Evolutionary conservation across 768 basidiomycete genomes (phyloP), one percentile per base, ranked within the genome.

Genomic region (Tulasnella sp.): DNA sequence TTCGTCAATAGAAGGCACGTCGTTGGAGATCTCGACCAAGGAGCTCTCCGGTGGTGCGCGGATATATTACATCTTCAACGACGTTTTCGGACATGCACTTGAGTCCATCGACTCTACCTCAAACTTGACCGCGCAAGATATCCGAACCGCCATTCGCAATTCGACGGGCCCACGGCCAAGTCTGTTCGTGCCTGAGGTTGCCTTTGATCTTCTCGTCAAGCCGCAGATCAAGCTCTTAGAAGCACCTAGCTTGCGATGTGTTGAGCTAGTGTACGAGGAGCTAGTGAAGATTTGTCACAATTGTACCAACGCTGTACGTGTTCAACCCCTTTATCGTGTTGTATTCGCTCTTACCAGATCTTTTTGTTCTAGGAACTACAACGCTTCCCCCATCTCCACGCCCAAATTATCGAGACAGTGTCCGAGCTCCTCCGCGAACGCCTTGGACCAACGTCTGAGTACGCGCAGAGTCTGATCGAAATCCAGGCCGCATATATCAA

Each of bases 401-500:
- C 93, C 0, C 92, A 94, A 66, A 73, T 98, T 17, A 84, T 99
- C 61, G 96, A 99, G 68, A 87, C 86, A 14, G 90, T 99, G n/a
- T 96, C 92, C 0, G 96, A 98, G 65, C 77, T 99, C 14, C 73
- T 99, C 35, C 81, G 92, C 48, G 96, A 99, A 70, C 83, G 96
- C 6, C 77, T 99, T 12, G 93, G 93, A 0, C 96, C 96, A 1
- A 96, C 96, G 0, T 91, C 89, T 2, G 86, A 92, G n/a, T 98
- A 98, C 69, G 85, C 93, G 0, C 86, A 90, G 63, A 92, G 88
- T 66, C 74, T 99, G 64, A 97, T 99, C 64, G 81, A 84, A 64
- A 99, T 99, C 48, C 96, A 99, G 69, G 91, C 91, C 1, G 93
- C 96, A 9, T 99, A 99, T 67, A 98, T 99, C 75, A 99, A 99